Percentiles rank a stretch among this genome's conserved stretches.
phyloP scores from a whole-genome alignment of 2,329 filamentous ascomycete genomes.

The Botrytis galanthina region DNA sequence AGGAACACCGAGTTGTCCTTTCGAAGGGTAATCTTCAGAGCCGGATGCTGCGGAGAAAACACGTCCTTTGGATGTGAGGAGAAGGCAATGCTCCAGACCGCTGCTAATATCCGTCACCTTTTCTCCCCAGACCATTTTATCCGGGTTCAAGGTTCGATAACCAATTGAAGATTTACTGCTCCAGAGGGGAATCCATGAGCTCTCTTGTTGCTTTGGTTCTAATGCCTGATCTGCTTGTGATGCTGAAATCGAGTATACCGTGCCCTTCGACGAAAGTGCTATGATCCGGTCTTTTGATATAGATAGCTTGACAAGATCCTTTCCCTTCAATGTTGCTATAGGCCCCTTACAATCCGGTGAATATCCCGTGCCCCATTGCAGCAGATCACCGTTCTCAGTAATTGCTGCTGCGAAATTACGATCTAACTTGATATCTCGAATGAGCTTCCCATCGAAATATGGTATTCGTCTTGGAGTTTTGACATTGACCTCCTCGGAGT shows the following conservation, averaged over 20 bases:
- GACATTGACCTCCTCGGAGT: conserved; percentile 71
- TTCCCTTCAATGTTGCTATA: conserved; percentile 71
- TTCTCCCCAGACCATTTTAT: conserved; percentile 64
- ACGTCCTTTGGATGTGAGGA: conserved; percentile 80
- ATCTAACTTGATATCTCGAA: conserved; percentile 85
- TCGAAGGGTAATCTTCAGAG: conserved; percentile 71
- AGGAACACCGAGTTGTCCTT: conserved; percentile 83
- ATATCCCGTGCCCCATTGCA: conserved; percentile 87
- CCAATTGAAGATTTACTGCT: conserved; percentile 55
- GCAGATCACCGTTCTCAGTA: conserved; percentile 79
- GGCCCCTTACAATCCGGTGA: conserved; percentile 63
- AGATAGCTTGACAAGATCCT: conserved; percentile 72
- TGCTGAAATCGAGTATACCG: conserved; percentile 81
- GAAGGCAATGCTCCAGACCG: conserved; percentile 80
- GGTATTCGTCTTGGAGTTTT: conserved; percentile 76
- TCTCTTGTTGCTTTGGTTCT: conserved; percentile 63
- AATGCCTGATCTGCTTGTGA: conserved; percentile 67
- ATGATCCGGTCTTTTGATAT: conserved; percentile 83
- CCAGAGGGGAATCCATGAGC: conserved; percentile 73
- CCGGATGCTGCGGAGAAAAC: conserved; percentile 87
- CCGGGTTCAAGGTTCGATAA: conserved; percentile 70
- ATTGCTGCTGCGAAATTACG: conserved; percentile 81
- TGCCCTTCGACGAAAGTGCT: conserved; percentile 70
- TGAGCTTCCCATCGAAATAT: conserved; percentile 79
- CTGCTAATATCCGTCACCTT: conserved; percentile 70